Conservation (phyloP, 495 filamentous ascomycete genomes). For the Daldinia vernicosa region DNA sequence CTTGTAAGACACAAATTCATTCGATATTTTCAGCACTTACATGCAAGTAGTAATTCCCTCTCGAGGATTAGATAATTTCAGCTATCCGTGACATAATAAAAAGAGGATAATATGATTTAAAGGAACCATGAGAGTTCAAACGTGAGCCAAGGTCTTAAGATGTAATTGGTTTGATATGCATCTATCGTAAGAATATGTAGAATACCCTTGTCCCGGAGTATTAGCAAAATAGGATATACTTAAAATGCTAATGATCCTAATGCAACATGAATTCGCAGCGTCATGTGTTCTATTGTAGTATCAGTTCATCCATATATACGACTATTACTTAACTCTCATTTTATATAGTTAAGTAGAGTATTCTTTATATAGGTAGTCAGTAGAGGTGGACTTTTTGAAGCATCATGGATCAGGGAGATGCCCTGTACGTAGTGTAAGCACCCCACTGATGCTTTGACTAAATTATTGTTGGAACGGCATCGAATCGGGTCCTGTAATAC, state of each 20-base stretch:
- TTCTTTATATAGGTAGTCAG: neutral
- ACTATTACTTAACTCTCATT: neutral
- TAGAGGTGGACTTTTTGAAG: neutral
- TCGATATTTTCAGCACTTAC: neutral
- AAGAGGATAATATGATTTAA: constrained; percentile 26
- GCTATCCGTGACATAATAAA: constrained; percentile 5
- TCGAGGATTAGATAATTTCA: constrained; percentile 12
- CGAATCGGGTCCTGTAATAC: constrained; percentile 23
- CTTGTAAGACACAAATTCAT: constrained; percentile 3
- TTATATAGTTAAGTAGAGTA: neutral
- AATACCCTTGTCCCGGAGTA: constrained; percentile 14
- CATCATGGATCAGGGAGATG: neutral
- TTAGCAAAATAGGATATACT: constrained; percentile 12
- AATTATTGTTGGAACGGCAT: constrained; percentile 17
- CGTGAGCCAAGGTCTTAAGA: neutral
- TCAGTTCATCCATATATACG: neutral
- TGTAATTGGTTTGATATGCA: constrained; percentile 22
- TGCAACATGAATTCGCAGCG: constrained; percentile 8
- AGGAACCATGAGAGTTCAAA: constrained; percentile 15
- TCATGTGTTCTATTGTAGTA: constrained; percentile 10
- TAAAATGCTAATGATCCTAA: constrained; percentile 24
- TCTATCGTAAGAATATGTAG: constrained; percentile 6
- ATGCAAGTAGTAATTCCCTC: neutral
- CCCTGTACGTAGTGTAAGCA: neutral
- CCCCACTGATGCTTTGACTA: constrained; percentile 28